phyloP scores from a whole-genome alignment of 257 asterid genomes.

The Solanum chaucha region DNA sequence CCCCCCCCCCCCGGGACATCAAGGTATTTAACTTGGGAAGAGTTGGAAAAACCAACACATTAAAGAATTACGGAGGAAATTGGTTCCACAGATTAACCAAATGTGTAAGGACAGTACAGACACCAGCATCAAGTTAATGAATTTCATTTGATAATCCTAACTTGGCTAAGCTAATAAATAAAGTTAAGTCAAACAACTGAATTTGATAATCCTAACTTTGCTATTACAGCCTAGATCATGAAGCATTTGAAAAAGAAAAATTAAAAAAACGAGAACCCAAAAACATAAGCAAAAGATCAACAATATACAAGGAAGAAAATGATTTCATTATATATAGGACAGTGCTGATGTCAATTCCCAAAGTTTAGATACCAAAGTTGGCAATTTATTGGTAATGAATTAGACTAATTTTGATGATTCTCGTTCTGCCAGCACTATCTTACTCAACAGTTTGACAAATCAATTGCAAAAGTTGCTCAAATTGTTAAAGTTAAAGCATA shows the following conservation, averaged over 20 bases:
- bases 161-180: not conserved
- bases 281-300: not conserved
- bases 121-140: not conserved
- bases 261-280: not conserved
- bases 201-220: not conserved
- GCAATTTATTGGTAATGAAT: not conserved
- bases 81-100: not conserved
- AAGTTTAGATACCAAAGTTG: not conserved
- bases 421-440: not conserved
- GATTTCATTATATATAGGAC: not conserved
- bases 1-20: not conserved
- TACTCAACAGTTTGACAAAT: not conserved
- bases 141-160: not conserved
- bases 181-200: not conserved
- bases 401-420: not conserved
- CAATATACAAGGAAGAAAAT: not conserved
- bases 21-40: not conserved
- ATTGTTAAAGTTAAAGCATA: not conserved
- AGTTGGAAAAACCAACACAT: not conserved
- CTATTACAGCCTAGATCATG: not conserved
- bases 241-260: not conserved
- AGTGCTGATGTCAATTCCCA: not conserved
- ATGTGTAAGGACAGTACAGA: not conserved
- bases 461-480: not conserved
- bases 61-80: not conserved